Base-by-base conservation (phyloP, 2,329 filamentous ascomycete species). In the Furcasterigmium furcatum region DNA sequence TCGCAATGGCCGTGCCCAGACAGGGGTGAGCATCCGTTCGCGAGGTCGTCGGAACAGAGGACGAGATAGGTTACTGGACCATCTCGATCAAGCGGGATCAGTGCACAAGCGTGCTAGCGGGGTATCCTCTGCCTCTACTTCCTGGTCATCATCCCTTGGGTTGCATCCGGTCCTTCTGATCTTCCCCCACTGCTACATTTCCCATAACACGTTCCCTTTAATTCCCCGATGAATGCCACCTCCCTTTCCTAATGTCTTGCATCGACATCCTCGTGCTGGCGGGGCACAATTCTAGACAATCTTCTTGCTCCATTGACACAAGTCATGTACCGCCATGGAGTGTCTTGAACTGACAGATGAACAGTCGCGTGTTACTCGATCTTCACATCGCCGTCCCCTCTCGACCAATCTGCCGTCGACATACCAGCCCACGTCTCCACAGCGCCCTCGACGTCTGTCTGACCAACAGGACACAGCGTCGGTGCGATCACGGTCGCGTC, bases 381-480 rank as follows among this genome's bases (percentile, higher is more conserved):
- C 63, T 20, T 64, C 69, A 7, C 71, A 76, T 52, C 73, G 76
- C 35, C 72, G 79, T 9, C 79, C 78, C 5, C 65, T 79, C 8
- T 82, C 79, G 10, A 69, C 74, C 7, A 71, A 70, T 20, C 61
- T 79, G 16, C 68, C 74, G 14, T 63, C 74, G 12, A 62, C 69
- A 16, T 68, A 74, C 49, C 69, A 74, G 39, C 66, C 71, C 16
- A 62, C 66, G 7, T 80, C 77, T 2, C 78, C 79, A 38, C 73
- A 78, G 14, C 70, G 68, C 39, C 52, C 65, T 45, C 74, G 79
- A 30, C 77, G 79, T 20, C 65, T 82, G 32, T 82, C 79, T 3
- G 79, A 83, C 44, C 77, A 79, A 54, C 73, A 77, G 51, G 77
- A 80, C 32, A 69, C 65, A 12, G 63, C 62, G 54, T 27, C 50